Evolutionary conservation across 169 alveolate species (phyloP).

Genomic region (Toxoplasma gondii): DNA sequence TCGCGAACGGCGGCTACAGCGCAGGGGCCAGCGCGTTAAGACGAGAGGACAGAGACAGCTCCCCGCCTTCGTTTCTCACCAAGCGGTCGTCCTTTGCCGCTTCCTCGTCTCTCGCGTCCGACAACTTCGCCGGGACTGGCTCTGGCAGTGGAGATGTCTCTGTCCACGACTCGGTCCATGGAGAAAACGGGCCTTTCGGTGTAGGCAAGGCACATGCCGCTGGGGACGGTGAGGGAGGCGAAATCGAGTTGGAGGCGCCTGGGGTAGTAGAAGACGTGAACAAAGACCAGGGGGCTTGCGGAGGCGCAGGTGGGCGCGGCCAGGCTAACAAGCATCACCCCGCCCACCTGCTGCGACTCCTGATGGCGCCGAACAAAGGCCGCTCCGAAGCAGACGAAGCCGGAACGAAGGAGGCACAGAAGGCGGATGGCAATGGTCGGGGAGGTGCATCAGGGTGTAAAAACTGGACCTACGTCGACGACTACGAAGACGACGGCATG

Average conservation of each 20-base stretch:
- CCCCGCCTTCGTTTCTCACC: not conserved
- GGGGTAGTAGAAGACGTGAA: not conserved
- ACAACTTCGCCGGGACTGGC: not conserved
- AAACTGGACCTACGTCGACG: slow-evolving; percentile 32
- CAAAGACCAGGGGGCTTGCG: not conserved
- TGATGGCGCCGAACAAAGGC: not conserved
- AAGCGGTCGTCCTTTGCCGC: not conserved
- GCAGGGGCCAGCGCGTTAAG: not conserved
- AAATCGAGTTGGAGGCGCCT: not conserved
- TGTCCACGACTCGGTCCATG: not conserved
- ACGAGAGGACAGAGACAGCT: not conserved
- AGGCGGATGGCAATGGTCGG: not conserved
- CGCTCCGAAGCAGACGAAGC: not conserved
- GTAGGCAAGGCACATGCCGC: not conserved
- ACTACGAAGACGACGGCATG: slow-evolving; percentile 12
- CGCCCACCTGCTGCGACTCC: not conserved
- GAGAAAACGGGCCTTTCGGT: not conserved
- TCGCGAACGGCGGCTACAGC: not conserved
- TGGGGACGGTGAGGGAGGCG: not conserved
- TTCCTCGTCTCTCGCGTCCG: not conserved
- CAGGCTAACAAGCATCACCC: not conserved
- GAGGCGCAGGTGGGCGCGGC: not conserved
- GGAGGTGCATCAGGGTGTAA: not conserved
- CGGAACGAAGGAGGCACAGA: not conserved
- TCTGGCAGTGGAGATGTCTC: not conserved